phyloP scores from a whole-genome alignment of 495 filamentous ascomycete species.

The Penicillium alfredii region DNA sequence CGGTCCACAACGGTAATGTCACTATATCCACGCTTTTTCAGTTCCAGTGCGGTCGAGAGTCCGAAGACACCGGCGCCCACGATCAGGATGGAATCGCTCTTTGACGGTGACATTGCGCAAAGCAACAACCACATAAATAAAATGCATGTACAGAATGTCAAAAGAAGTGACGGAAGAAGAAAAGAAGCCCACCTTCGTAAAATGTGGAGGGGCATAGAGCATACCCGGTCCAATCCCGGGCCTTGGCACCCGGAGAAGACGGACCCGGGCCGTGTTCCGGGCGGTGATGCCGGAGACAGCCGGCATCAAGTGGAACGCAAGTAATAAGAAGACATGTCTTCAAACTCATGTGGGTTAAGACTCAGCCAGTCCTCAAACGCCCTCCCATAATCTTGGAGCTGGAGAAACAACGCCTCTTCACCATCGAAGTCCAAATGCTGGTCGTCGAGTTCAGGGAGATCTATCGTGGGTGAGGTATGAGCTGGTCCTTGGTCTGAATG shows the following conservation, averaged over 20 bases:
- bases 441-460: conserved; percentile 13
- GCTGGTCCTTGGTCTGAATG: conserved; percentile 5
- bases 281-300: too few relatives aligned
- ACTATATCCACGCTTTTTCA: conserved; percentile 21
- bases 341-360: conserved; percentile 14
- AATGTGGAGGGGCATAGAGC: conserved; percentile 6
- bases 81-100: conserved; percentile 31
- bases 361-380: conserved; percentile 34
- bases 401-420: conserved; percentile 23
- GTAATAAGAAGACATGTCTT: not conserved
- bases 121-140: not conserved
- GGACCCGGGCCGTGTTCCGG: conserved; percentile 18
- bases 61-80: conserved; percentile 32
- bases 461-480: conserved; percentile 5
- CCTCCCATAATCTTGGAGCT: conserved; percentile 28
- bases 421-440: conserved; percentile 13
- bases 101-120: conserved; percentile 18
- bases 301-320: not conserved
- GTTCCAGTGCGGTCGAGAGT: conserved; percentile 23
- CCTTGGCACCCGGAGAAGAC: conserved; percentile 19
- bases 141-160: too few relatives aligned
- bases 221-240: conserved; percentile 10
- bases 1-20: conserved; percentile 50
- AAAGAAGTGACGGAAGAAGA: too few relatives aligned
- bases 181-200: too few relatives aligned